Conservation (phyloP, 208 protist species). For the Leishmania aethiopica region DNA sequence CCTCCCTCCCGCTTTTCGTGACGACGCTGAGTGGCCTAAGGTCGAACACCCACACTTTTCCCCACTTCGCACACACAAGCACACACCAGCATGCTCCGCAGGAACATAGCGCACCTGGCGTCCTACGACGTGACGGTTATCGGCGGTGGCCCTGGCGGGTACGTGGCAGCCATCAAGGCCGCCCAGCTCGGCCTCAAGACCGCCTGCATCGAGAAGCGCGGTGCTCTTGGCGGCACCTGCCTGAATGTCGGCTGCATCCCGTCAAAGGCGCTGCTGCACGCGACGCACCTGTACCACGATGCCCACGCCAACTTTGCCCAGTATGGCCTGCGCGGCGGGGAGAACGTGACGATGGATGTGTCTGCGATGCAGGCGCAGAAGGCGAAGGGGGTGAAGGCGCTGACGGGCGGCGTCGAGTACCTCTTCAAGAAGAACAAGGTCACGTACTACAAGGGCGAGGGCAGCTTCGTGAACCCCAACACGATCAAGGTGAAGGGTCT, state of each 20-base stretch:
- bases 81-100: constrained; percentile 70
- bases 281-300: constrained; percentile 98
- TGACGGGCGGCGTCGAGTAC: constrained; percentile 98
- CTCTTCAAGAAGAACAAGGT: constrained; percentile 99
- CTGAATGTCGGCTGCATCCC: constrained; percentile 99
- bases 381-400: constrained; percentile 93
- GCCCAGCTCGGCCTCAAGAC: constrained; percentile 99
- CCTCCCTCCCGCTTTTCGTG: background rate
- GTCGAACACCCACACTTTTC: background rate
- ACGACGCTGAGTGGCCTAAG: background rate
- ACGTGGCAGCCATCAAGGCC: constrained; percentile 99
- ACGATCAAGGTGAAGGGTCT: constrained; percentile 79
- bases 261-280: constrained; percentile 99
- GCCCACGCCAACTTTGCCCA: constrained; percentile 94
- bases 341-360: constrained; percentile 94
- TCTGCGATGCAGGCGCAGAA: constrained; percentile 97
- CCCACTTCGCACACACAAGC: constrained; percentile 5
- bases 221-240: constrained; percentile 98
- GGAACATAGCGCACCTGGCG: constrained; percentile 43
- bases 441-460: constrained; percentile 96
- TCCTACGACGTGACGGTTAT: constrained; percentile 98
- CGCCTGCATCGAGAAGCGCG: constrained; percentile 98
- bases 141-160: constrained; percentile 99
- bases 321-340: constrained; percentile 89
- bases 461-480: constrained; percentile 77